Evolutionary conservation across 148 eudicot genomes (phyloP), one percentile per base, ranked within the genome.

Genomic region (Vaccinium myrtillus): DNA sequence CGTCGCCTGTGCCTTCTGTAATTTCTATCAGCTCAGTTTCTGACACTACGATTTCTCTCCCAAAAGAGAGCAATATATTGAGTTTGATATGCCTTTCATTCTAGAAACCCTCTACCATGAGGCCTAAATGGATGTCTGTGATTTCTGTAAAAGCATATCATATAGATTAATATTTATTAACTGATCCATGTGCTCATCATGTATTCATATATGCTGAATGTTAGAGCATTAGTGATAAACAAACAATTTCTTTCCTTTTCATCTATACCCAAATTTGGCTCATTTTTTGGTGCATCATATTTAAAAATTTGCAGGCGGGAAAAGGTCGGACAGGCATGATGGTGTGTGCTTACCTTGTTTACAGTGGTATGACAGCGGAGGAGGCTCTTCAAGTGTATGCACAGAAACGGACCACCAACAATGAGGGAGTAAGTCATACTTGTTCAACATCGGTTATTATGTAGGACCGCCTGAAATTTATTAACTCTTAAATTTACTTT

Each of bases 281-380:
- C 15, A 27, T 25, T 19, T 23, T 15, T 84, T 80, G 58, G 21
- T 50, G 23, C 36, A 56, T 25, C 7, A 70, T 32, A 8, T 70
- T 54, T 36, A 43, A 48, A 48, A 77, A 63, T 82, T 70, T 81
- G 81, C 86, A 92, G 95, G 95, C 95, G 30, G 95, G 95, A 78
- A 92, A 92, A 87, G 93, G 95, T 58, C 87, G 95, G 83, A 92
- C 93, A 1, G 93, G 93, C 74, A 85, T 92, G 79, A 92, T 92
- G 95, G 91, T 92, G 54, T 90, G 88, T 30, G 85, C 82, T 82
- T 91, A 90, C 86, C 88, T 92, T 43, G 93, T 89, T 56, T 92
- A 92, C 75, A 46, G 78, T 59, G 95, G 92, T 67, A 89, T 91
- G 93, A 76, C 90, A 77, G 88, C 90, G 27, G 91, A 92, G 84